Percentiles rank a stretch among this genome's conserved stretches.
phyloP scores from a whole-genome alignment of 1,139 yeast genomes.

The Kodamaea suecica region DNA sequence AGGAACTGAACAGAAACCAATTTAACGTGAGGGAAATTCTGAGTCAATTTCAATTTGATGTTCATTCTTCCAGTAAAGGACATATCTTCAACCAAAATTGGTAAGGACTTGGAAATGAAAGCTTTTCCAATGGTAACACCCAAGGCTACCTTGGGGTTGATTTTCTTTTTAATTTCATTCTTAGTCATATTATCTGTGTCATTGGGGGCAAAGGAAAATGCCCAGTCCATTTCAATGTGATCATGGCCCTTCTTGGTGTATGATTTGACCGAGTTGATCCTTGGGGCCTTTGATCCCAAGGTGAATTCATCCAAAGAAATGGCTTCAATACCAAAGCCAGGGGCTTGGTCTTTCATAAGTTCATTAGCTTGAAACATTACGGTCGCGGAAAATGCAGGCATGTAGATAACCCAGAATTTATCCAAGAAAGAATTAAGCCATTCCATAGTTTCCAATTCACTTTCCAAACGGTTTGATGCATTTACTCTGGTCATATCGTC shows the following conservation, averaged over 20 bases:
- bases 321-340: slow-evolving; percentile 78
- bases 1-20: slow-evolving; percentile 66
- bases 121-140: slow-evolving; percentile 81
- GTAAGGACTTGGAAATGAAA: slow-evolving; percentile 68
- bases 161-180: slow-evolving; percentile 62
- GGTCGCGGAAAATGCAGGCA: slow-evolving; percentile 81
- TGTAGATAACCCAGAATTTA: slow-evolving; percentile 81
- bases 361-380: slow-evolving; percentile 67
- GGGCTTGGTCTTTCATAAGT: slow-evolving; percentile 65
- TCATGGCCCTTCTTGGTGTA: slow-evolving; percentile 66
- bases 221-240: slow-evolving; percentile 79
- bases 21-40: slow-evolving; percentile 71
- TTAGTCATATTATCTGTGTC: slow-evolving; percentile 82
- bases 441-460: slow-evolving; percentile 66
- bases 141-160: slow-evolving; percentile 75
- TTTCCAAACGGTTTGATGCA: slow-evolving; percentile 58
- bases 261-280: slow-evolving; percentile 66
- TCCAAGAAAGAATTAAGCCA: slow-evolving; percentile 76
- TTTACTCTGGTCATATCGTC: slow-evolving; percentile 68
- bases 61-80: slow-evolving; percentile 70
- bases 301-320: slow-evolving; percentile 72
- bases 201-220: slow-evolving; percentile 73
- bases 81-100: slow-evolving; percentile 76
- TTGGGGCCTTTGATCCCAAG: slow-evolving; percentile 75
- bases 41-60: slow-evolving; percentile 57